Evolutionary conservation across 768 basidiomycete genomes (phyloP).

Genomic region (Trametes sanguinea): DNA sequence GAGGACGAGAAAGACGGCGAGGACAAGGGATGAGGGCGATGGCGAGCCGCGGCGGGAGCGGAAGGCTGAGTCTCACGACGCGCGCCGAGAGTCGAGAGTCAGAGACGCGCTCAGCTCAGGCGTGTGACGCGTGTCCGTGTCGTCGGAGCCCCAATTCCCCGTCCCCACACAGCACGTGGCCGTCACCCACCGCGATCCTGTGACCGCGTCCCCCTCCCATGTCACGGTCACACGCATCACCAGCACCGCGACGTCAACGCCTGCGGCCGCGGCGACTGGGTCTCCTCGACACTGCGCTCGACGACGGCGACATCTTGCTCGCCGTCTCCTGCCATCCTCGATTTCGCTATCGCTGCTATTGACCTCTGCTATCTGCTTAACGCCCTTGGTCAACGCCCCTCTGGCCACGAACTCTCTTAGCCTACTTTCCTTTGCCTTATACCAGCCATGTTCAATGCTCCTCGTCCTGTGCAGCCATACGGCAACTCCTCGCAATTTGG

Average conservation of each 20-base stretch:
- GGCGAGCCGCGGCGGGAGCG: constrained; percentile 2
- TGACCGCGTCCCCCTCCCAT: constrained; percentile 13
- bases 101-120: constrained; percentile 14
- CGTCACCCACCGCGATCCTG: constrained; percentile 26
- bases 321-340: background rate
- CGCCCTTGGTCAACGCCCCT: too few species aligned
- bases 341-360: too few species aligned
- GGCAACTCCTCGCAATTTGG: constrained; percentile 59
- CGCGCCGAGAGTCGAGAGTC: constrained; percentile 24
- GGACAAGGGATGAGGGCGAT: background rate
- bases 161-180: constrained; percentile 17
- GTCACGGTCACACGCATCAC: constrained; percentile 8
- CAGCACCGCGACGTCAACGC: constrained; percentile 3
- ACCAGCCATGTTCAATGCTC: constrained; percentile 77
- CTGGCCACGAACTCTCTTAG: background rate
- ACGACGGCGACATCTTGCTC: constrained; percentile 2
- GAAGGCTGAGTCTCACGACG: constrained; percentile 27
- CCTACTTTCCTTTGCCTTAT: background rate
- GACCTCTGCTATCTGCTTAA: too few species aligned
- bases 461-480: constrained; percentile 72
- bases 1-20: constrained; percentile 20
- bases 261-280: constrained; percentile 2
- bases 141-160: constrained; percentile 23
- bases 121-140: constrained; percentile 11
- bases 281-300: constrained; percentile 9